Base-by-base conservation (phyloP, 805 yeast genomes). In the Nakazawaea anatomiae region DNA sequence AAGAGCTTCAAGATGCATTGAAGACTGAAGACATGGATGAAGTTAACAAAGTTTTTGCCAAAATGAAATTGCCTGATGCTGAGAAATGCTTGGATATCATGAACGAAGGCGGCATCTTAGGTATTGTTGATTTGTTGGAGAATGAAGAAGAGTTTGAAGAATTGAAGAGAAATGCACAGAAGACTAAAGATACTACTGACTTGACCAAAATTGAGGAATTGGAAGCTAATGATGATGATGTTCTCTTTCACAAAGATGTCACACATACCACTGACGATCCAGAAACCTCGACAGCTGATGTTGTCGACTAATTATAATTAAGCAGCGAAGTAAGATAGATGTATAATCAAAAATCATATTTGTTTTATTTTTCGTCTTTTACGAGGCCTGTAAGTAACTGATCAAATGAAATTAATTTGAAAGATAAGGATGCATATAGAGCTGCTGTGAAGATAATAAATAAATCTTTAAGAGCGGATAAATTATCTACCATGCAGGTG, bases 61-160 rank as follows among this genome's bases (percentile, higher is more conserved):
- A 73, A 6, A 76, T 87, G 76, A 73, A 81, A 27, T 72, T 91
- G 4, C 86, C 76, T 9, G 91, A 88, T 39, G 97, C 97, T 5
- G 98, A 92, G 64, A 65, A 69, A 7, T 74, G 87, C 6, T 76
- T 92, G 57, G 91, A 83, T 54, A 64, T 80, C 47, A 83, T 92
- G 61, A 85, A 89, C 58, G 81, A 84, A 60, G 85, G 90, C 60
- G 90, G 88, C 9, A 90, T 89, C 34, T 83, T 92, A 60, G 89
- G 92, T 36, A 82, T 92, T 39, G 87, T 83, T 58, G 96, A 38
- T 10, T 38, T 86, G 0, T 68, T 85, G 38, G 66, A 87, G 49
- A 94, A 87, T 57, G 80, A 86, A 62, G 90, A 85, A 61, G 88
- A 87, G 52, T 87, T 86, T 65, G 66, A 77, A 50, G 71, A 74